phyloP scores from a whole-genome alignment of 495 filamentous ascomycete genomes.

The Peziza echinospora region DNA sequence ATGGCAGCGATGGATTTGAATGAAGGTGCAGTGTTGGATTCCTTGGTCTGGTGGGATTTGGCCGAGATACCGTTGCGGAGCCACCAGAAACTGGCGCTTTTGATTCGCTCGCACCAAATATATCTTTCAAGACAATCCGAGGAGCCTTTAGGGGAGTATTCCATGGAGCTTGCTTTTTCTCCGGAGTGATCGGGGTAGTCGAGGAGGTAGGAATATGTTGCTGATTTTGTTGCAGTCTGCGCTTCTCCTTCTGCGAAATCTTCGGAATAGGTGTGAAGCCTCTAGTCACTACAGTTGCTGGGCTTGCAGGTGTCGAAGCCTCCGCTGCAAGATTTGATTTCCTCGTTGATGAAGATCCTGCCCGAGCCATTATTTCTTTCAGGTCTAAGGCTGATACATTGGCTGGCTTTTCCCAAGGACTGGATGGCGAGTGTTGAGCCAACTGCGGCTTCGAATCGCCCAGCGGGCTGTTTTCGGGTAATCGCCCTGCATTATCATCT shows the following conservation, averaged over 20 bases:
- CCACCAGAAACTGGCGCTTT: not conserved
- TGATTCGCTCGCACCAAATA: not conserved
- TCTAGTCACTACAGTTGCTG: slow-evolving; percentile 7
- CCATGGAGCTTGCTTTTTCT: slow-evolving; percentile 45
- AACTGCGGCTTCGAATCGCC: not conserved
- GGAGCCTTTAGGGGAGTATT: slow-evolving; percentile 27
- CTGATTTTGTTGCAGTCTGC: slow-evolving; percentile 52
- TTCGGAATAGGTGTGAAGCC: slow-evolving; percentile 29
- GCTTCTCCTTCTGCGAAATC: slow-evolving; percentile 76
- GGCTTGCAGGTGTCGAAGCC: slow-evolving; percentile 17
- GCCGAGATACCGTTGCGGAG: not conserved
- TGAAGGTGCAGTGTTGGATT: not conserved
- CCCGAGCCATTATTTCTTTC: slow-evolving; percentile 65
- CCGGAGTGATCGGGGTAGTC: slow-evolving; percentile 9
- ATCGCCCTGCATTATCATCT: no score
- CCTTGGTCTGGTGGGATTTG: not conserved
- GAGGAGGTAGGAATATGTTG: slow-evolving; percentile 25
- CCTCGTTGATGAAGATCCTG: slow-evolving; percentile 27
- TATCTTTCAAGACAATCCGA: slow-evolving; percentile 18
- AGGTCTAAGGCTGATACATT: slow-evolving; percentile 46
- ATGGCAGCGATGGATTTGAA: no score
- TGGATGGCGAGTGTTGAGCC: not conserved
- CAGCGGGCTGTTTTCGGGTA: no score
- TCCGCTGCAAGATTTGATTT: slow-evolving; percentile 56
- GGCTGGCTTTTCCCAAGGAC: slow-evolving; percentile 41